Percentiles rank a stretch among this genome's conserved stretches.
These are phyloP conservation scores for Oxytropis ochrocephala DNA, from an alignment of 306 rosid species.

Conservation along the genomic window DNA sequence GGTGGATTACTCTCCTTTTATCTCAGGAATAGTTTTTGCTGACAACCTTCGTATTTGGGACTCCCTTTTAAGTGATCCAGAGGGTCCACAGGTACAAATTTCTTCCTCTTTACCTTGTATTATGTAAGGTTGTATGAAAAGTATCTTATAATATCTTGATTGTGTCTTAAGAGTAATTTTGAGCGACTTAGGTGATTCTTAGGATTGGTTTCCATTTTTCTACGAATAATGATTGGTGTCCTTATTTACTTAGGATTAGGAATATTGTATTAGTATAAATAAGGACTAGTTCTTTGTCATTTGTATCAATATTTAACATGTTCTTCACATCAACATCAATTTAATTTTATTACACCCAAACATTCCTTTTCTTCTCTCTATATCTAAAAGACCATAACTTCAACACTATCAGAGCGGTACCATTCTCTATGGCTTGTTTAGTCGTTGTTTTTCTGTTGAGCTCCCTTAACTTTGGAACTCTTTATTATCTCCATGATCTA, in stretches of 20 bases:
- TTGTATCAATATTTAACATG: not conserved
- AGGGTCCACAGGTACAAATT: conserved; percentile 66
- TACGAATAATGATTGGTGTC: not conserved
- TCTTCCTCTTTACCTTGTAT: not conserved
- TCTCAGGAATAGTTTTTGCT: conserved; percentile 83
- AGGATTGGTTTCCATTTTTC: not conserved
- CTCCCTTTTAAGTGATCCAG: conserved; percentile 75
- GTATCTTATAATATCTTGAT: not conserved
- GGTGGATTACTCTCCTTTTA: conserved; percentile 93
- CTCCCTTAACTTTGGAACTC: not conserved
- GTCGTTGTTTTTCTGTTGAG: not conserved
- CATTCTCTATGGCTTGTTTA: too few species aligned
- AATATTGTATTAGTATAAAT: not conserved
- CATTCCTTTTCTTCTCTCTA: not conserved
- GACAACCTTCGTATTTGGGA: conserved; percentile 89
- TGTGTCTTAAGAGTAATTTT: not conserved
- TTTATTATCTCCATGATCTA: not conserved
- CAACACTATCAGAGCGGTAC: not conserved
- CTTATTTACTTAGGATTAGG: not conserved
- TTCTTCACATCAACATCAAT: not conserved
- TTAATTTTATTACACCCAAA: not conserved
- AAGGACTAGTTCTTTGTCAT: not conserved
- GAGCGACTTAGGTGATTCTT: not conserved
- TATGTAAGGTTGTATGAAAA: not conserved
- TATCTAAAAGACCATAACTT: not conserved